Evolutionary conservation across 495 filamentous ascomycete genomes (phyloP), one percentile per base, ranked within the genome.

Genomic region (Recurvomyces mirabilis): DNA sequence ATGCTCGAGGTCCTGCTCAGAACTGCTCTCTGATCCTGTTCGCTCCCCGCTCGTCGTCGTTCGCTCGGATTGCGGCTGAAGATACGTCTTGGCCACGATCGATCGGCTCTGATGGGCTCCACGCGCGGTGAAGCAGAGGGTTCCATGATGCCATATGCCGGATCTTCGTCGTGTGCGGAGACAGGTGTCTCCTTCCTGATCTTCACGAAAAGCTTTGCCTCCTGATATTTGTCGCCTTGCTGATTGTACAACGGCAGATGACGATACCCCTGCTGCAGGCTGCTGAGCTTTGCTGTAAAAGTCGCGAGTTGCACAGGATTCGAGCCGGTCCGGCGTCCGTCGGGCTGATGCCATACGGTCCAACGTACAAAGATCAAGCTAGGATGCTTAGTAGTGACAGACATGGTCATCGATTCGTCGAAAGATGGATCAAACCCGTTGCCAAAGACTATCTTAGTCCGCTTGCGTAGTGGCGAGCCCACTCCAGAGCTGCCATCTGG

Each of bases 371-470:
- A 96, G 29, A 96, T 82, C 37, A 98, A 66, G 50, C 89, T 85
- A 1, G 89, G 88, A 54, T 89, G 87, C 53, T 87, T 88, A 25
- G 91, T 95, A 34, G 83, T 84, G 26, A 95, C 59, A 22, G 77
- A 77, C 57, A 94, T 74, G 42, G 71, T 73, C 65, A 84, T 83
- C 9, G 73, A 71, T 46, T 82, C 75, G 51, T 83, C 75, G 62
- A 91, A 98, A 26, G 74, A 67, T 1, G 91, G 91, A 57, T 93
- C 88, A 65, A 91, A 95, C 18, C 88, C 91, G 58, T 96, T 95
- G 64, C 80, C 81, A 35, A 71, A 72, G 32, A 87, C 76, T 43
- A 89, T 79, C 42, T 72, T 71, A 13, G 89, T 94, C 28, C 82
- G 79, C 30, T 77, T 74, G 43, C 82, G 80, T 54, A 87, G 77